These are phyloP conservation scores for Magnolia sinica DNA, from an alignment of 164 flowering plant species.

Conservation along the genomic window DNA sequence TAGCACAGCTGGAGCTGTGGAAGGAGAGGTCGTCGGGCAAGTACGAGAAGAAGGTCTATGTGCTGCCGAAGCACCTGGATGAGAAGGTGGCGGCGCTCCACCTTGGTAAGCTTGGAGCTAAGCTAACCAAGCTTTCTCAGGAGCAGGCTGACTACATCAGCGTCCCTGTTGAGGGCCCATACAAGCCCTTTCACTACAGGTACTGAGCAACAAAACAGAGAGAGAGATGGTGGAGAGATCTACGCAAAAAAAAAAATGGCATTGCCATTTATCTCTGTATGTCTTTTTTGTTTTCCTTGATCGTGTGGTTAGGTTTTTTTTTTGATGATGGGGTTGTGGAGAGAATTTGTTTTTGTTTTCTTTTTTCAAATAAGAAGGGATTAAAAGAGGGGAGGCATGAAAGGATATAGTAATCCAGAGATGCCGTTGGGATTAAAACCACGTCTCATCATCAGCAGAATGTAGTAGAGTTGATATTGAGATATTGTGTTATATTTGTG, in stretches of 20 bases:
- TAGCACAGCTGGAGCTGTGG: constrained; percentile 29
- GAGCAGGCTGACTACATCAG: constrained; percentile 22
- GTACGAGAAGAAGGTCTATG: constrained; percentile 29
- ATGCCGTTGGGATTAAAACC: too few relatives aligned
- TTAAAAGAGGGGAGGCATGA: background rate
- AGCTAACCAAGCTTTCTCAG: constrained; percentile 24
- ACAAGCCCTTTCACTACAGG: constrained; percentile 26
- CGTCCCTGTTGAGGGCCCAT: constrained; percentile 22
- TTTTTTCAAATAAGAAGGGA: background rate
- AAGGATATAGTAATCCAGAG: too few relatives aligned
- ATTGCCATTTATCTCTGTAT: background rate
- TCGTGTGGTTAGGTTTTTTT: background rate
- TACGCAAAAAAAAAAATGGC: background rate
- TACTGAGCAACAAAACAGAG: constrained; percentile 5
- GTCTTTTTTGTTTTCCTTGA: background rate
- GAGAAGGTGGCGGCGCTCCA: constrained; percentile 27
- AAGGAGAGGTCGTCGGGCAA: constrained; percentile 21
- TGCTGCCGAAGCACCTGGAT: constrained; percentile 26
- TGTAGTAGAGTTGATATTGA: too few relatives aligned
- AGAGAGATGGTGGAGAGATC: background rate
- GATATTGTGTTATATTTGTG: too few relatives aligned
- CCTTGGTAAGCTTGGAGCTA: constrained; percentile 26
- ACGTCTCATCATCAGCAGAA: too few relatives aligned
- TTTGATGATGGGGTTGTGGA: background rate
- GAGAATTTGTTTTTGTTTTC: background rate